Evolutionary conservation across 192 early-diverging fungal species (phyloP).

Genomic region (Umbelopsis ramanniana): DNA sequence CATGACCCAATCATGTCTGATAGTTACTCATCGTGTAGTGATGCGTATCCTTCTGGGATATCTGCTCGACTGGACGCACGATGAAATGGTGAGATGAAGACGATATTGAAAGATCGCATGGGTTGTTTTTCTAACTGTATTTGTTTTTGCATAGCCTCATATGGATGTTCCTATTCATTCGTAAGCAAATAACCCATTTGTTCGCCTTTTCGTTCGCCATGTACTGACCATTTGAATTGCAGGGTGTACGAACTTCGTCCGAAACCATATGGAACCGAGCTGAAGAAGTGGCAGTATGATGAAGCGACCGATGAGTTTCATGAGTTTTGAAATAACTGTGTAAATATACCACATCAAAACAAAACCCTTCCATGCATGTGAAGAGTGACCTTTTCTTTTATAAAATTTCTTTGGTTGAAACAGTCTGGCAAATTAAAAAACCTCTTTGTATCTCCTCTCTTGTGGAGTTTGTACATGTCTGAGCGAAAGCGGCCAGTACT

Average conservation of each 20-base stretch:
- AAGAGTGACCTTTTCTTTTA: too few relatives aligned
- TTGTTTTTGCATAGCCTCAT: conserved; percentile 27
- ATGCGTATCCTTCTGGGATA: conserved; percentile 90
- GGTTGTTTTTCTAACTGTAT: background rate
- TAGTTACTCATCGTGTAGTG: conserved; percentile 94
- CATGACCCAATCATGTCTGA: conserved; percentile 82
- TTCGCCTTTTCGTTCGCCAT: background rate
- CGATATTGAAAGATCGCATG: background rate
- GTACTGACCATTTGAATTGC: background rate
- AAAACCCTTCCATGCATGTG: too few relatives aligned
- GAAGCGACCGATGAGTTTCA: conserved; percentile 40
- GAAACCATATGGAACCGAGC: conserved; percentile 44
- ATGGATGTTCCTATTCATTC: conserved; percentile 47
- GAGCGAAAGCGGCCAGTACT: conserved; percentile 20
- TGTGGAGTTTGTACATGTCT: conserved; percentile 6
- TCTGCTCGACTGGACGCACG: conserved; percentile 67
- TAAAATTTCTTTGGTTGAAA: too few relatives aligned
- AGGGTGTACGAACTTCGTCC: conserved; percentile 47
- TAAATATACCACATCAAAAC: too few relatives aligned
- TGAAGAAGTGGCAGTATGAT: conserved; percentile 44
- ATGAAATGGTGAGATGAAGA: conserved; percentile 34
- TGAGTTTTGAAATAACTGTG: conserved; percentile 28
- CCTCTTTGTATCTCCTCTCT: background rate
- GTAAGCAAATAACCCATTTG: conserved; percentile 22
- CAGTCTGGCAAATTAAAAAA: background rate